A percentile compares a stretch with the other conserved stretches of the same genome.
Conservation (phyloP, 257 asterid genomes). For the Primulina huaijiensis region DNA sequence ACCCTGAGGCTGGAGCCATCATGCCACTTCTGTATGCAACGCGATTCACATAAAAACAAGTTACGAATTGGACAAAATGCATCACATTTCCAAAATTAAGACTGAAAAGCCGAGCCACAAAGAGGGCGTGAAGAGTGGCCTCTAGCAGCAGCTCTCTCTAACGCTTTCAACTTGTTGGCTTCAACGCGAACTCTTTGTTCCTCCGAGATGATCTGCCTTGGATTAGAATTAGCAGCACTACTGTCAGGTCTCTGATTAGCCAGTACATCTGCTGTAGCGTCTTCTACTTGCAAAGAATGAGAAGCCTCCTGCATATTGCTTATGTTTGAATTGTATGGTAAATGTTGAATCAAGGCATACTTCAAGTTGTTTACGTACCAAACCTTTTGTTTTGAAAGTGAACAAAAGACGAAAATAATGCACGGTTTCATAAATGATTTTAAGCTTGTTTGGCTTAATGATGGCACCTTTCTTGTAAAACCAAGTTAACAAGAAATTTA, state of each 20-base stretch:
- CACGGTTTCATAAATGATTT: background rate
- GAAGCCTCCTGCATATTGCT: slow-evolving; percentile 41
- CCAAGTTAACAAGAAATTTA: background rate
- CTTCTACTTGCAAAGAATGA: slow-evolving; percentile 23
- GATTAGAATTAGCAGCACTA: slow-evolving; percentile 22
- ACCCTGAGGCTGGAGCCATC: background rate
- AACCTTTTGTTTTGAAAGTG: background rate
- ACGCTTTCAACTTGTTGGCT: slow-evolving; percentile 68
- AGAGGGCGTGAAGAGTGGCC: background rate
- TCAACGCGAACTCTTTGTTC: slow-evolving; percentile 76
- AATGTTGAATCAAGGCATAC: background rate
- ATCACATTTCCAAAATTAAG: background rate
- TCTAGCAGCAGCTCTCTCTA: slow-evolving; percentile 77
- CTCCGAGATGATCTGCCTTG: slow-evolving; percentile 41
- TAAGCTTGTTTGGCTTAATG: background rate
- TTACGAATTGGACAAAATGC: background rate
- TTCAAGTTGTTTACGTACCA: background rate
- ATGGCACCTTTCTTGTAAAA: background rate
- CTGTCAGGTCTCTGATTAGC: slow-evolving; percentile 13
- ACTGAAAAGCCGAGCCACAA: background rate
- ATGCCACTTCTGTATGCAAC: background rate
- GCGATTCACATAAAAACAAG: background rate
- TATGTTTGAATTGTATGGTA: slow-evolving; percentile 2
- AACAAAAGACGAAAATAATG: background rate
- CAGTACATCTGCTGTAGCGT: slow-evolving; percentile 23